Evolutionary conservation across 257 asterid species (phyloP), one percentile per base, ranked within the genome.

Genomic region (Echites panduratus): DNA sequence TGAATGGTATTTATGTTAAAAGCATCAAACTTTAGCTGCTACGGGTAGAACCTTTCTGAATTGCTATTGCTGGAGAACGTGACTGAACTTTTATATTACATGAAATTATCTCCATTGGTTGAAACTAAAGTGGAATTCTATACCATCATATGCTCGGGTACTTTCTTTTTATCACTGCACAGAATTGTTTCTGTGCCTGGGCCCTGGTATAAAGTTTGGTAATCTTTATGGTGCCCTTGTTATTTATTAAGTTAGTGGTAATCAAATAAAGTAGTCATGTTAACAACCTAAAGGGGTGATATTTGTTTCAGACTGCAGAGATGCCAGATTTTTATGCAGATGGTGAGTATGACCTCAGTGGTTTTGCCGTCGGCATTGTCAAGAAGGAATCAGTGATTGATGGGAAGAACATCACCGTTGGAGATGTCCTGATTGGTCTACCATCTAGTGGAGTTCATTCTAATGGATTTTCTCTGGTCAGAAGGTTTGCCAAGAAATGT

Each of bases 391-490:
- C 90, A 0, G 95, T 94, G 35, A 89, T 94, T 66, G 92, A 94
- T 14, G 97, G 99, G 66, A 94, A 86, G 80, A 87, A 78, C 80
- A 94, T 88, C 7, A 76, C 70, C 49, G 89, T 78, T 9, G 97
- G 97, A 45, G 99, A 94, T 76, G 84, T 84, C 61, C 89, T 94
- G 54, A 83, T 94, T 77, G 99, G 99, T 71, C 88, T 94, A 14
- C 96, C 97, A 49, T 89, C 99, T 70, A 94, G 99, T 76, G 99
- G 99, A 59, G 97, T 94, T 71, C 99, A 94, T 79, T 94, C 97
- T 50, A 89, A 89, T 71, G 99, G 99, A 3, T 94, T 88, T 66
- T 91, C 97, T 69, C 95, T 94, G 16, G 97, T 94, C 68, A 82
- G 97, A 83, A 94, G 97, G 99, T 94, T 76, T 26, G 77, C 19